A percentile compares a stretch with the other conserved stretches of the same genome.
These are phyloP conservation scores for Cercospora nicotianae DNA, from an alignment of 2,329 filamentous ascomycete genomes.

Conservation along the genomic window DNA sequence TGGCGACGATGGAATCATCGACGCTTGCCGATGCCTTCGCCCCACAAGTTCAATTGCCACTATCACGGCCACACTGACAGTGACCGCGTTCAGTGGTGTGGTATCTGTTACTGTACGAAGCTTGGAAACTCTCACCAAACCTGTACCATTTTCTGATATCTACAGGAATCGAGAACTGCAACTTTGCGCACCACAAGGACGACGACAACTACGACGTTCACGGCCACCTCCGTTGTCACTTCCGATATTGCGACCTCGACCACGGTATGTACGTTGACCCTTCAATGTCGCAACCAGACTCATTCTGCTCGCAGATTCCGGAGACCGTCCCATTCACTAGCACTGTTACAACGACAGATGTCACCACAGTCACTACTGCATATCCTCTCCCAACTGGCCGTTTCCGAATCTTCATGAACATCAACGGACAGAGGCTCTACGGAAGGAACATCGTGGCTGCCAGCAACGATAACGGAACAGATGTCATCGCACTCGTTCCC, in stretches of 20 bases:
- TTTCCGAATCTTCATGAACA: conserved; percentile 7
- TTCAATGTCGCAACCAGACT: background rate
- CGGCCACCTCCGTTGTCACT: conserved; percentile 1
- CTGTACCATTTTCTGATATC: background rate
- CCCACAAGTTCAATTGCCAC: conserved; percentile 1
- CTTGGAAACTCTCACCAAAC: background rate
- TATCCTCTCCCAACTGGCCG: conserved; percentile 10
- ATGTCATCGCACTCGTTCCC: conserved; percentile 9
- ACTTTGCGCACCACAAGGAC: background rate
- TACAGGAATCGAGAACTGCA: background rate
- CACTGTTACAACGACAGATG: background rate
- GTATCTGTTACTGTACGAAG: conserved; percentile 2
- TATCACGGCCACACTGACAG: background rate
- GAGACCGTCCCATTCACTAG: background rate
- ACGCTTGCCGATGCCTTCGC: conserved; percentile 10
- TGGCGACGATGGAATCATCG: background rate
- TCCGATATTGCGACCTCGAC: background rate
- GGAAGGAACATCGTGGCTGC: conserved; percentile 9
- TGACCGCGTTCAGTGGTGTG: background rate
- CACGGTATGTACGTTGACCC: background rate
- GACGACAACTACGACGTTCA: conserved; percentile 8
- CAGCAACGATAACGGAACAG: conserved; percentile 8
- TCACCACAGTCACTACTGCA: conserved; percentile 4
- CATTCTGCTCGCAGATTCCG: background rate
- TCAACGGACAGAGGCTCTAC: conserved; percentile 5